These are phyloP conservation scores for Rhizophagus clarus DNA, from an alignment of 192 early-diverging fungal genomes.

Conservation along the genomic window DNA sequence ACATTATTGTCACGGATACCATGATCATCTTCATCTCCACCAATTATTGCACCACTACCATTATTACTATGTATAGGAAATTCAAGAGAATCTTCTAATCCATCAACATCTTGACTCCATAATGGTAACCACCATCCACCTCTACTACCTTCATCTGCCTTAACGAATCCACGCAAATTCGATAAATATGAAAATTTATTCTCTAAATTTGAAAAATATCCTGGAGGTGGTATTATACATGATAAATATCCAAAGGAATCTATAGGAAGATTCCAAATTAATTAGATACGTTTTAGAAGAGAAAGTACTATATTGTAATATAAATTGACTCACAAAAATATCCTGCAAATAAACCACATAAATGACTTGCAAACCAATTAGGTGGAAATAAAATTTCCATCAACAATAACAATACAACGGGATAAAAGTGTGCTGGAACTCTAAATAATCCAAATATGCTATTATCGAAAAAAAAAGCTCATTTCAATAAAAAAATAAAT, in stretches of 20 bases:
- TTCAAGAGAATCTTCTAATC: slow-evolving; percentile 13
- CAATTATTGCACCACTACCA: not conserved
- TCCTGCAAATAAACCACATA: slow-evolving; percentile 28
- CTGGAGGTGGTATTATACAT: slow-evolving; percentile 11
- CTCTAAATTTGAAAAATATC: slow-evolving; percentile 21
- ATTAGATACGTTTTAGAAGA: not conserved
- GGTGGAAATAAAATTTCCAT: slow-evolving; percentile 27
- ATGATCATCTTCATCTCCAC: not conserved
- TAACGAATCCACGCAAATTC: slow-evolving; percentile 25
- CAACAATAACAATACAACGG: slow-evolving; percentile 28
- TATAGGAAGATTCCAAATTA: not conserved
- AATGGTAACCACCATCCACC: slow-evolving; percentile 33
- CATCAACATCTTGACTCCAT: slow-evolving; percentile 26
- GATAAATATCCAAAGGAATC: slow-evolving; percentile 34
- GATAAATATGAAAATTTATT: not conserved
- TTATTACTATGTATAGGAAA: not conserved
- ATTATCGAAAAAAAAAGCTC: not conserved
- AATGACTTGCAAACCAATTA: slow-evolving; percentile 23
- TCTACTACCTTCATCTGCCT: slow-evolving; percentile 15
- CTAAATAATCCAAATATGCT: slow-evolving; percentile 26
- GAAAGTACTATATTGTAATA: not conserved
- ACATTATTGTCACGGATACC: not conserved
- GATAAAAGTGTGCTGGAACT: slow-evolving; percentile 36
- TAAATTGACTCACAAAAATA: slow-evolving; percentile 29
- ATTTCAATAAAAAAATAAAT: not conserved